These are phyloP conservation scores for Aurifilum marmelostoma DNA, from an alignment of 2,329 filamentous ascomycete species.

Conservation along the genomic window DNA sequence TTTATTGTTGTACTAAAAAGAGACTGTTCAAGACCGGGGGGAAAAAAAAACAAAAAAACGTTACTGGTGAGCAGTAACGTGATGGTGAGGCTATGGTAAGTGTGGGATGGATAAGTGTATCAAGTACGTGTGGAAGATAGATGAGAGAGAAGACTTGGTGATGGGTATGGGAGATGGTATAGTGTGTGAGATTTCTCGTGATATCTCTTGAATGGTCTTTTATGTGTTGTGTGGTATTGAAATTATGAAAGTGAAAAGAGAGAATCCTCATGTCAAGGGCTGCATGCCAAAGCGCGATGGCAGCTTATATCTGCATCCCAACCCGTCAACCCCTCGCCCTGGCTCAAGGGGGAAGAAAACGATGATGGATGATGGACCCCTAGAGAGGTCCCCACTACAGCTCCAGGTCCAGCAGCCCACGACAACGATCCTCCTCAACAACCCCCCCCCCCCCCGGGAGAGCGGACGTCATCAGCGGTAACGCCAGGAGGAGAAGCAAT, in stretches of 20 bases:
- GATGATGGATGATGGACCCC: background rate
- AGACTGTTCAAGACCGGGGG: background rate
- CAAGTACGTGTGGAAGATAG: background rate
- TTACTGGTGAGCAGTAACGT: constrained; percentile 12
- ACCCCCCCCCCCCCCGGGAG: constrained; percentile 7
- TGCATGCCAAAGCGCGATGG: constrained; percentile 19
- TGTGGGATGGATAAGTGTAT: background rate
- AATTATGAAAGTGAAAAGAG: background rate
- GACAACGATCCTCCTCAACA: background rate
- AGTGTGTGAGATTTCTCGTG: background rate
- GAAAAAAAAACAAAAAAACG: background rate
- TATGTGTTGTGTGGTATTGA: background rate
- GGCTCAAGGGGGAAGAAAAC: too few relatives aligned
- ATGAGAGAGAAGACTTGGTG: too few relatives aligned
- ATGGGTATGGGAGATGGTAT: too few relatives aligned
- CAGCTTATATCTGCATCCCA: constrained; percentile 29
- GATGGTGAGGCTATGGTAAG: background rate
- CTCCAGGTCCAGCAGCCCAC: constrained; percentile 16
- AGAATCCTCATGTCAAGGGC: constrained; percentile 6
- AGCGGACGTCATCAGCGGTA: constrained; percentile 28
- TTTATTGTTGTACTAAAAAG: constrained; percentile 5
- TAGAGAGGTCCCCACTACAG: background rate
- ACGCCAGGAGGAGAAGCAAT: background rate
- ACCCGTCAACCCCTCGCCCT: too few relatives aligned
- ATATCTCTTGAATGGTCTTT: constrained; percentile 2